Base-by-base conservation (phyloP, 1,284 basidiomycete genomes). In the Heterobasidion irregulare region DNA sequence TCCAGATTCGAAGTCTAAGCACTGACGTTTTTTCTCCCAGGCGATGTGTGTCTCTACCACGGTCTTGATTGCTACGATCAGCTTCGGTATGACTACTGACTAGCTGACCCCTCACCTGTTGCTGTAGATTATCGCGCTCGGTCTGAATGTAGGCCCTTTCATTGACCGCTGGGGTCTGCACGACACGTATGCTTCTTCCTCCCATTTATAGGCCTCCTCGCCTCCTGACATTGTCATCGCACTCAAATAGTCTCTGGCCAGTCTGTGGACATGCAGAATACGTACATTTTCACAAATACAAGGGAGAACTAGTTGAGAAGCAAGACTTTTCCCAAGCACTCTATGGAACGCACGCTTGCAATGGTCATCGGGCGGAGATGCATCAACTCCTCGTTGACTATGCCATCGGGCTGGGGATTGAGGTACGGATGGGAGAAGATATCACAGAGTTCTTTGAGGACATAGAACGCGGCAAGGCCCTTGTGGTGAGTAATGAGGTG, bases 401-500 rank as follows among this genome's bases (percentile, higher is more conserved):
- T 35, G 65, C 66, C 1, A 47, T 53, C 3, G 58, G 57, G 2
- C 57, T 70, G 5, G 69, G 65, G n/a, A 53, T 65, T 45, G 61
- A 63, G 4, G 49, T 67, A 34, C 59, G 62, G 13, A 62, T 65
- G 47, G 64, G 64, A 26, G 56, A 62, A 18, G 58, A 62, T 12
- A 67, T 66, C 19, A 57, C 59, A 0, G 62, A 62, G 26, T 67
- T 67, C 52, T 64, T 61, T 62, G 69, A 71, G 49, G 48, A 60
- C 32, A 52, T 53, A 5, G 38, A 55, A 5, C 47, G 15, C 6
- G 52, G 53, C 15, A 56, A 32, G 44, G 63, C 63, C 0, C 62
- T 63, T 0, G 62, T 70, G 18, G 56, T 68, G n/a, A 54, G 61
- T 13, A 53, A 58, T 19, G 66, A 64, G 0, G 59, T 64, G 50